Percentiles rank a stretch among this genome's conserved stretches.
Conservation (phyloP, 768 basidiomycete species). For the Tricholoma sp. region DNA sequence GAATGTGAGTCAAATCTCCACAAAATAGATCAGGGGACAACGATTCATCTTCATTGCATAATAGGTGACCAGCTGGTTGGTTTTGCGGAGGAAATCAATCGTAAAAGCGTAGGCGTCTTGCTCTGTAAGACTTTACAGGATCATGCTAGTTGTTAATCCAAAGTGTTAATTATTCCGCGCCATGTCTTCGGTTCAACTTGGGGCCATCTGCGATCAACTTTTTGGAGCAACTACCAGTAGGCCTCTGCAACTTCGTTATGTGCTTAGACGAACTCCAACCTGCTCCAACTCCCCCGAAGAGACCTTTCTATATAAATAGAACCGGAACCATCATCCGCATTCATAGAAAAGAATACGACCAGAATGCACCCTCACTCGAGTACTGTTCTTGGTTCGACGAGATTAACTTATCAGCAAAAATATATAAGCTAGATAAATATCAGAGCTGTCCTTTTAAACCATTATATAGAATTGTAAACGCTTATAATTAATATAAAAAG, state of each 20-base stretch:
- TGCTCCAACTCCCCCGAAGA: not conserved
- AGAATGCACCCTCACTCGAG: not conserved
- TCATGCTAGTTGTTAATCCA: not conserved
- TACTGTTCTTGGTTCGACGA: too few species aligned
- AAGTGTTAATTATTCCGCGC: not conserved
- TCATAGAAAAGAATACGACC: not conserved
- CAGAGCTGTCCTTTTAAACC: too few species aligned
- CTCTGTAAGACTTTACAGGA: not conserved
- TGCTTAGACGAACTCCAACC: not conserved
- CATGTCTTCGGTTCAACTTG: not conserved
- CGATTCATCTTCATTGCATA: not conserved
- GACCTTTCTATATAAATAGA: not conserved
- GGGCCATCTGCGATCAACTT: not conserved
- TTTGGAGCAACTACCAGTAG: not conserved
- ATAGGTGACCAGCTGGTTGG: not conserved
- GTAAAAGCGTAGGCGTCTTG: not conserved
- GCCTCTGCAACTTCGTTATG: not conserved
- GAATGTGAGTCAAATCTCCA: conserved; percentile 34
- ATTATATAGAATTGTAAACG: too few species aligned
- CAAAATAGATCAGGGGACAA: not conserved
- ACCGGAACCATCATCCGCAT: not conserved
- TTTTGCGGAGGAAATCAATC: not conserved
- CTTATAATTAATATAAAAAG: too few species aligned
- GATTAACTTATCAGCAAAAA: too few species aligned
- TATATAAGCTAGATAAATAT: too few species aligned